phyloP scores from a whole-genome alignment of 768 basidiomycete genomes.

The Leccinum arenicola region DNA sequence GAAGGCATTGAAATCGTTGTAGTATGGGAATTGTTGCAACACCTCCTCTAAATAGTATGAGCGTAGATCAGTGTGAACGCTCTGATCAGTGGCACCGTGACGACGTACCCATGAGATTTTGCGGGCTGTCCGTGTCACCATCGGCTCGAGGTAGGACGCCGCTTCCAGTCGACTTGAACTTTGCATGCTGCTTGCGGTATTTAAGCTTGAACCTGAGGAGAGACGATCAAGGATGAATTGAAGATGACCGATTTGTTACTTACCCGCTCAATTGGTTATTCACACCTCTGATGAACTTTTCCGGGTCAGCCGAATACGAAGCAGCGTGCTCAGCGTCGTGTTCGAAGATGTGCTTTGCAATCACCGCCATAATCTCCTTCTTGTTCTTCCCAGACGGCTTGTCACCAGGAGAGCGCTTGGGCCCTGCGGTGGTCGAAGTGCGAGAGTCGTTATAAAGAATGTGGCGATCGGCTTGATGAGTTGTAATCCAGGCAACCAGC shows the following conservation, averaged over 20 bases:
- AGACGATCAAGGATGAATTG: neutral
- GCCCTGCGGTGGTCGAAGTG: neutral
- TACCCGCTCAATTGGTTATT: neutral
- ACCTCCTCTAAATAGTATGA: neutral
- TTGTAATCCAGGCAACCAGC: too few relatives aligned
- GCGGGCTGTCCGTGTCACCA: neutral
- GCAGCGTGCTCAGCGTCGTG: neutral
- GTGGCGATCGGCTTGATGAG: neutral
- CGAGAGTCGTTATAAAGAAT: neutral
- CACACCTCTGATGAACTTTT: neutral
- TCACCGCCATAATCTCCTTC: neutral
- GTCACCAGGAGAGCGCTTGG: neutral
- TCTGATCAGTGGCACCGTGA: neutral
- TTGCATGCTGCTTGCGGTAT: neutral
- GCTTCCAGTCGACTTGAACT: neutral
- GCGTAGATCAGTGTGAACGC: neutral
- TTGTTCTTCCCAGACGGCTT: neutral
- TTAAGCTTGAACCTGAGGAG: neutral
- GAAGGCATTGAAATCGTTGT: neutral
- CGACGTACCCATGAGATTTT: neutral
- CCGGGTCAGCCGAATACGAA: neutral
- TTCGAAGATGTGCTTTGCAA: neutral
- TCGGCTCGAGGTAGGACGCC: neutral
- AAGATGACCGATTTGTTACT: neutral
- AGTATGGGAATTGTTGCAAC: neutral